phyloP scores from a whole-genome alignment of 2,329 filamentous ascomycete species.

The Colletotrichum sp. region DNA sequence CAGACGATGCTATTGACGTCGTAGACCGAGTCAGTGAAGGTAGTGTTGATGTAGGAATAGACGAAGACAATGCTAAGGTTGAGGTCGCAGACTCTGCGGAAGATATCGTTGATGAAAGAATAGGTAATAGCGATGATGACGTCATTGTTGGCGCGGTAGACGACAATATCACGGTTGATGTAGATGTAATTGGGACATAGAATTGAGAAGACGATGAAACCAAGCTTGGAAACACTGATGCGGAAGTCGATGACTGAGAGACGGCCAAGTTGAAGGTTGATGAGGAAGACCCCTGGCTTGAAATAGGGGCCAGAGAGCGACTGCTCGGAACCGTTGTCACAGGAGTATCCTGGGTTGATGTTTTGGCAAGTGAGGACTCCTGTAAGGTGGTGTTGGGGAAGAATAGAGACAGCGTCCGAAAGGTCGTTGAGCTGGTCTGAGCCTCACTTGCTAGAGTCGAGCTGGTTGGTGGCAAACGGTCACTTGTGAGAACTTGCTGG shows the following conservation, averaged over 20 bases:
- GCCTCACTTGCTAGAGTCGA: neutral
- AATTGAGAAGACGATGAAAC: neutral
- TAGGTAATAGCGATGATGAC: no score
- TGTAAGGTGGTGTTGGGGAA: neutral
- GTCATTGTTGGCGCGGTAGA: neutral
- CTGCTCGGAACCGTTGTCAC: neutral
- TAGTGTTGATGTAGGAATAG: no score
- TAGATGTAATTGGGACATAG: neutral
- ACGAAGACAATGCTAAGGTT: no score
- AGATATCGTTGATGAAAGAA: no score
- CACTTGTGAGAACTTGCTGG: no score
- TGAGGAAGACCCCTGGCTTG: neutral
- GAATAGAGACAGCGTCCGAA: neutral
- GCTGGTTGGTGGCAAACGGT: neutral
- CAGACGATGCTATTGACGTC: no score
- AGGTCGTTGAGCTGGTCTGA: neutral
- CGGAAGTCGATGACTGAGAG: neutral
- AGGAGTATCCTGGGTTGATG: neutral
- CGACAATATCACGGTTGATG: neutral
- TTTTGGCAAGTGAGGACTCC: neutral
- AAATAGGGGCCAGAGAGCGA: neutral
- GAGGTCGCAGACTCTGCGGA: no score
- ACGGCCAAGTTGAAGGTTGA: neutral
- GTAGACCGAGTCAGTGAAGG: no score
- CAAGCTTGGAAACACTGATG: neutral